Percentiles rank a stretch among this genome's conserved stretches.
Conservation (phyloP, 768 basidiomycete genomes). For the Boletus edulis region DNA sequence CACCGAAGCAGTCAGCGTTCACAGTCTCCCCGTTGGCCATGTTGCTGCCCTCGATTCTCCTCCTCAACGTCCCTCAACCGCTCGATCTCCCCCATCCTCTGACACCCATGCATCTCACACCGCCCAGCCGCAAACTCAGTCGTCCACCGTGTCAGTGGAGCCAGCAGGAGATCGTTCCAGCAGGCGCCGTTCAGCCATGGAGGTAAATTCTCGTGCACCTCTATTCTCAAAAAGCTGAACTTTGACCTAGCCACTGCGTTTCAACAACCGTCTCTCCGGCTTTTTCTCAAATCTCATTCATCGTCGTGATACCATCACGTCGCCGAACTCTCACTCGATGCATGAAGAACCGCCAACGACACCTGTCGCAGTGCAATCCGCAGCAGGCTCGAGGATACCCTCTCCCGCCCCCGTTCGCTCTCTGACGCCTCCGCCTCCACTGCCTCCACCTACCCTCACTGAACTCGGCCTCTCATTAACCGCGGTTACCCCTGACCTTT, state of each 20-base stretch:
- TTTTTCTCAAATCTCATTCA: conserved; percentile 80
- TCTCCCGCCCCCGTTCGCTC: conserved; percentile 57
- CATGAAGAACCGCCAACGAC: conserved; percentile 34
- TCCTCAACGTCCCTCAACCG: conserved; percentile 32
- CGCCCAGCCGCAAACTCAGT: conserved; percentile 7
- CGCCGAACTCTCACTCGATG: conserved; percentile 26
- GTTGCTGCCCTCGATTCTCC: conserved; percentile 41
- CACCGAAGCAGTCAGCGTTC: conserved; percentile 54
- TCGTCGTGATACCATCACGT: conserved; percentile 52
- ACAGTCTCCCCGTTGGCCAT: conserved; percentile 57
- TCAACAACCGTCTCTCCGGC: conserved; percentile 78
- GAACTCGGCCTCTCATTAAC: conserved; percentile 77
- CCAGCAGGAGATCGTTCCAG: conserved; percentile 37
- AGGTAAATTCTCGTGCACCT: conserved; percentile 41
- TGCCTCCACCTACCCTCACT: conserved; percentile 67
- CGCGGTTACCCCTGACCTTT: conserved; percentile 62
- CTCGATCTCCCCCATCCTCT: conserved; percentile 24
- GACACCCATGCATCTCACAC: not conserved
- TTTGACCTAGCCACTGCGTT: conserved; percentile 44
- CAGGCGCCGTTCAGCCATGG: conserved; percentile 53
- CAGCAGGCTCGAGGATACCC: conserved; percentile 46
- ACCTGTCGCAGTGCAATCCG: conserved; percentile 30
- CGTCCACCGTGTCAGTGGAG: conserved; percentile 12
- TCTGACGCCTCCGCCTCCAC: conserved; percentile 65
- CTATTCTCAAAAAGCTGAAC: conserved; percentile 8